These are phyloP conservation scores for Penicillium verrucosum DNA, from an alignment of 2,329 filamentous ascomycete genomes.

Conservation along the genomic window DNA sequence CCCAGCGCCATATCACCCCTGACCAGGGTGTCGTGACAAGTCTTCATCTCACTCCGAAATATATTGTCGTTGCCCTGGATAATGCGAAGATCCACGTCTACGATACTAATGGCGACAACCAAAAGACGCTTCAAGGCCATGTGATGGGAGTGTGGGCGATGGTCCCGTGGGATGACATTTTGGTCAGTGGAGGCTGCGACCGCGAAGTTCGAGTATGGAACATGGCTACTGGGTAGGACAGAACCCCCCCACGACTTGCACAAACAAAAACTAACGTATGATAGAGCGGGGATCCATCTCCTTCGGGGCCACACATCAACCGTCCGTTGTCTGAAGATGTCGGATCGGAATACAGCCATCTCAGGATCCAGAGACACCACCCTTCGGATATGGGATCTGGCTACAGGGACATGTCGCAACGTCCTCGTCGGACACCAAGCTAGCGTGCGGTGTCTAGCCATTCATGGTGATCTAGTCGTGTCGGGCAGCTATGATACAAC, in stretches of 20 bases:
- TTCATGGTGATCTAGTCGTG: conserved; percentile 95
- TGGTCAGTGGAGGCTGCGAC: conserved; percentile 95
- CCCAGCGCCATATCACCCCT: conserved; percentile 84
- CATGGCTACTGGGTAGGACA: conserved; percentile 75
- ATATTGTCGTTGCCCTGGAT: conserved; percentile 95
- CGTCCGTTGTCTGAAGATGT: conserved; percentile 96
- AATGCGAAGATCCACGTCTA: conserved; percentile 99
- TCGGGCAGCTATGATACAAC: conserved; percentile 98
- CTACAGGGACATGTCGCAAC: conserved; percentile 81
- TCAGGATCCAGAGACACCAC: conserved; percentile 95
- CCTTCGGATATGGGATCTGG: conserved; percentile 90
- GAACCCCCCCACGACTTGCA: conserved; percentile 17
- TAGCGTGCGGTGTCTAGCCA: conserved; percentile 90
- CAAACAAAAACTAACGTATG: conserved; percentile 1
- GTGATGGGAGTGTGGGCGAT: conserved; percentile 99
- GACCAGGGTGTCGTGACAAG: conserved; percentile 97
- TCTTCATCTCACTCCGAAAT: conserved; percentile 87
- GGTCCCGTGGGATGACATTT: conserved; percentile 93
- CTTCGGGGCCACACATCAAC: conserved; percentile 94
- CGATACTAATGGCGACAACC: conserved; percentile 81
- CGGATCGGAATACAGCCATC: conserved; percentile 86
- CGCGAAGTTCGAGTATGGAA: conserved; percentile 97
- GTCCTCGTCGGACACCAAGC: conserved; percentile 93
- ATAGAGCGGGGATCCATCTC: conserved; percentile 71
- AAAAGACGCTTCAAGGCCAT: conserved; percentile 88